These are phyloP conservation scores for Erigeron canadensis DNA, from an alignment of 129 eudicot genomes.

Conservation along the genomic window DNA sequence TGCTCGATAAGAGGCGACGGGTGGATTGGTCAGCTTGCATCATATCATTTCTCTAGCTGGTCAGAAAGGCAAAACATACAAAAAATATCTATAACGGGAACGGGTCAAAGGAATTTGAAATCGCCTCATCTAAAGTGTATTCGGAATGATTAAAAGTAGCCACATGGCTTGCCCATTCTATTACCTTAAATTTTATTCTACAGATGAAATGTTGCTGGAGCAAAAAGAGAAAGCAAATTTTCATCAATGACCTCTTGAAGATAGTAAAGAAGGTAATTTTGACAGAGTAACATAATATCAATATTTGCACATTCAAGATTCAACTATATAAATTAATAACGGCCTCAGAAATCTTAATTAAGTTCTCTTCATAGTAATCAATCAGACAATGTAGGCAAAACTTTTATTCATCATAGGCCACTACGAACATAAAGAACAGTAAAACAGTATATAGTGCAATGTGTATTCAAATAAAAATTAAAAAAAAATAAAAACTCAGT, in stretches of 20 bases:
- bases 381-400: slow-evolving; percentile 15
- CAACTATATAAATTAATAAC: neutral
- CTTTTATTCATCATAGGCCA: slow-evolving; percentile 4
- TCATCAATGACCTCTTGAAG: too few species aligned
- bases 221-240: too few species aligned
- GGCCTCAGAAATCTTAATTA: slow-evolving; percentile 1
- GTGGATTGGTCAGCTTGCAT: too few species aligned
- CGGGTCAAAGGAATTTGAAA: neutral
- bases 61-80: neutral
- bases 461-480: too few species aligned
- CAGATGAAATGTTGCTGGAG: too few species aligned
- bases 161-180: neutral
- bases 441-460: too few species aligned
- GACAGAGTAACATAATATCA: neutral
- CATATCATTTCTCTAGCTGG: neutral
- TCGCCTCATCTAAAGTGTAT: neutral
- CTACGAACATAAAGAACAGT: neutral
- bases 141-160: neutral
- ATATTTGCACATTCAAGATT: neutral
- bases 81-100: too few species aligned
- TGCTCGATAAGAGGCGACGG: neutral
- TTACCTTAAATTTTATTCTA: too few species aligned
- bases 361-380: neutral
- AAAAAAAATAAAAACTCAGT: neutral
- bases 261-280: neutral